Conservation (phyloP, 495 filamentous ascomycete genomes). For the Polyplosphaeria fusca region DNA sequence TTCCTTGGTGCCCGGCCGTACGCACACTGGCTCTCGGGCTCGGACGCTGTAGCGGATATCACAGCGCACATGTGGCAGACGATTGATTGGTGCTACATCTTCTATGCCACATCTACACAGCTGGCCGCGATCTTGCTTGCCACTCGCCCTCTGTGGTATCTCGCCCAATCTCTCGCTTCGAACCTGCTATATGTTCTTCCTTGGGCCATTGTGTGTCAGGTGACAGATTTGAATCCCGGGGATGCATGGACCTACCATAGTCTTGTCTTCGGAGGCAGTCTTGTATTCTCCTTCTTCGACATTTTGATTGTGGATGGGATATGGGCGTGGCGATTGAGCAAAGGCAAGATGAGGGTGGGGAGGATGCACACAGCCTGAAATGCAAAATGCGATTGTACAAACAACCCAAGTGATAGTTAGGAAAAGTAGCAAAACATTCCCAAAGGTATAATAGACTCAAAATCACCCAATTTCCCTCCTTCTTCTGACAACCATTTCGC, state of each 20-base stretch:
- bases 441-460: too few relatives aligned
- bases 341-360: slow-evolving; percentile 1
- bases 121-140: slow-evolving; percentile 63
- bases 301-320: slow-evolving; percentile 48
- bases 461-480: too few relatives aligned
- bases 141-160: slow-evolving; percentile 64
- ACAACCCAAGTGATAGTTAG: too few relatives aligned
- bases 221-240: slow-evolving; percentile 42
- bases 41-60: slow-evolving; percentile 55
- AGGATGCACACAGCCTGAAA: too few relatives aligned
- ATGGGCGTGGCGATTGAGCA: slow-evolving; percentile 56
- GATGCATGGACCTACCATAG: slow-evolving; percentile 68
- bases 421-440: too few relatives aligned
- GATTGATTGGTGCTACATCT: slow-evolving; percentile 73
- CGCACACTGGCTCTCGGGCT: slow-evolving; percentile 57
- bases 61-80: slow-evolving; percentile 68
- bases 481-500: too few relatives aligned
- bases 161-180: slow-evolving; percentile 61
- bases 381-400: too few relatives aligned
- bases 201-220: slow-evolving; percentile 53
- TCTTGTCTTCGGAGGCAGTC: slow-evolving; percentile 65
- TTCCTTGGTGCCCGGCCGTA: slow-evolving; percentile 57
- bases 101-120: slow-evolving; percentile 65
- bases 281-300: slow-evolving; percentile 64
- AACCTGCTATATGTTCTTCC: slow-evolving; percentile 68